Evolutionary conservation across 2,329 filamentous ascomycete species (phyloP).

Genomic region (Cytospora schulzeri): DNA sequence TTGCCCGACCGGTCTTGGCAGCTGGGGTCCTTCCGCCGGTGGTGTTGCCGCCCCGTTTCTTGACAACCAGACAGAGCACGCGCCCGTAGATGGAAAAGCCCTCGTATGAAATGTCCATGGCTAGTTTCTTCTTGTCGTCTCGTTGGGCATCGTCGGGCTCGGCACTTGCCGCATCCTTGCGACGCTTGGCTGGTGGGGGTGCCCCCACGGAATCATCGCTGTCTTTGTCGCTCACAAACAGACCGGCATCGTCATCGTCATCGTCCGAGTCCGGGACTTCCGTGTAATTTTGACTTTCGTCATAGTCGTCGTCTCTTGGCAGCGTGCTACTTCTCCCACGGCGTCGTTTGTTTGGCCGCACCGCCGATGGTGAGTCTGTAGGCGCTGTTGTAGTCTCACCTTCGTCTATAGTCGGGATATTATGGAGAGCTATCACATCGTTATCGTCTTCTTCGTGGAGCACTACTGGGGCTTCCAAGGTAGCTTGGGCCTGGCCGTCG

Average conservation of each 20-base stretch:
- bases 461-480: conserved; percentile 37
- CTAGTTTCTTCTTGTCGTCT: conserved; percentile 89
- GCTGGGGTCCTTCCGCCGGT: conserved; percentile 31
- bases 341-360: conserved; percentile 36
- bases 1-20: conserved; percentile 28
- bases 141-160: conserved; percentile 37
- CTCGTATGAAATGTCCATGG: conserved; percentile 85
- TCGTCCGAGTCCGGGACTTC: conserved; percentile 30
- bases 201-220: conserved; percentile 40
- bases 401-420: conserved; percentile 53
- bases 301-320: conserved; percentile 34
- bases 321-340: conserved; percentile 36
- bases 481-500: conserved; percentile 42
- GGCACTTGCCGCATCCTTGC: conserved; percentile 39
- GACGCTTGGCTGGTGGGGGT: conserved; percentile 50
- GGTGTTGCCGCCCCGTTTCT: conserved; percentile 56
- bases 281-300: conserved; percentile 38
- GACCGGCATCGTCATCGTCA: conserved; percentile 27
- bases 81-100: conserved; percentile 95
- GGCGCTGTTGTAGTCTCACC: conserved; percentile 34
- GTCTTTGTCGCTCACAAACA: conserved; percentile 33
- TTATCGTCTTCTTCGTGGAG: conserved; percentile 65
- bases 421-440: conserved; percentile 54
- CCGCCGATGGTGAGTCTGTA: conserved; percentile 30
- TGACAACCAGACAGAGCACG: conserved; percentile 87